These are phyloP conservation scores for Helenozyma baotianmanensis DNA, from an alignment of 805 yeast species.

Conservation along the genomic window DNA sequence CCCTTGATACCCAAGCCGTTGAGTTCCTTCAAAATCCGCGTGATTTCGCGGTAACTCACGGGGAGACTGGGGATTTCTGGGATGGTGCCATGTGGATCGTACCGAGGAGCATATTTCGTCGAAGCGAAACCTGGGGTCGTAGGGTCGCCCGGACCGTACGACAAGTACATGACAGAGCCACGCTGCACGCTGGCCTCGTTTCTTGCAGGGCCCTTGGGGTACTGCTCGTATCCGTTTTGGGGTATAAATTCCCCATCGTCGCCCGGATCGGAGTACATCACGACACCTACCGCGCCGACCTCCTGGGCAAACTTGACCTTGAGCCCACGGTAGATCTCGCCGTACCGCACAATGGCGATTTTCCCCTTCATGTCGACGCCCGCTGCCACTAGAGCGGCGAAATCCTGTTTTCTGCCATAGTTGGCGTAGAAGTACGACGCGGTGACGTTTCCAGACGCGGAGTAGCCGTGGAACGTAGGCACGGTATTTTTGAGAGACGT, in stretches of 20 bases:
- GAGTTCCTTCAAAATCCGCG: conserved; percentile 4
- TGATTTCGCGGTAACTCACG: conserved; percentile 6
- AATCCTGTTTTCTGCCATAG: conserved; percentile 7
- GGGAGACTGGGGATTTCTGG: conserved; percentile 9
- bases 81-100: conserved; percentile 3
- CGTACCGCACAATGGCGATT: conserved; percentile 7
- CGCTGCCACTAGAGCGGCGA: neutral
- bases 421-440: conserved; percentile 8
- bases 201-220: conserved; percentile 7
- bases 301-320: conserved; percentile 10
- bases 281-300: conserved; percentile 5
- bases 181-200: conserved; percentile 6
- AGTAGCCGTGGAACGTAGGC: conserved; percentile 7
- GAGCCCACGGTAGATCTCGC: conserved; percentile 7
- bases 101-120: conserved; percentile 1
- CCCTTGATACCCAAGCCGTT: conserved; percentile 4
- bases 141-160: conserved; percentile 8
- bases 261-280: conserved; percentile 8
- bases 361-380: conserved; percentile 4
- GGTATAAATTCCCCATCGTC: conserved; percentile 8
- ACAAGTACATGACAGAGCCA: conserved; percentile 8
- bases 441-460: conserved; percentile 7
- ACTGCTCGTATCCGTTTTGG: conserved; percentile 6
- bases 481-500: conserved; percentile 3
- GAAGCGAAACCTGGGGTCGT: conserved; percentile 9